phyloP scores from a whole-genome alignment of 1,284 basidiomycete genomes.

The Puccinia horiana region DNA sequence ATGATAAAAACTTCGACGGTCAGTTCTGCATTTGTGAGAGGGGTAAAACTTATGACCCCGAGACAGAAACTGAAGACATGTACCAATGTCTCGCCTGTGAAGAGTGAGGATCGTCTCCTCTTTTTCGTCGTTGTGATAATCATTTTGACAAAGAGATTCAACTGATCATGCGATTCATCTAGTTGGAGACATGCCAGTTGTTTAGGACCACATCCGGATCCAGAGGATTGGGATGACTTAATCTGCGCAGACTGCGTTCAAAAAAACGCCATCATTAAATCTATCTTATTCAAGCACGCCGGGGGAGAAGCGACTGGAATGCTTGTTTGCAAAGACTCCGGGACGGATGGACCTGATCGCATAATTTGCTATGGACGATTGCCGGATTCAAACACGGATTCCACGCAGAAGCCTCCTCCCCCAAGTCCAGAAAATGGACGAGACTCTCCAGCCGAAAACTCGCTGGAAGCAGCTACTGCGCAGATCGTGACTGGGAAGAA shows the following conservation, averaged over 20 bases:
- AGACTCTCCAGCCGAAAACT: neutral
- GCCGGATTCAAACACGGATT: neutral
- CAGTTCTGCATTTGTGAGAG: slow-evolving; percentile 47
- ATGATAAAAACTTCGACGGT: slow-evolving; percentile 47
- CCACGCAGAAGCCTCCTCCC: neutral
- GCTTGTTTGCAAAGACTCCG: slow-evolving; percentile 15
- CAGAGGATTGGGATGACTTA: slow-evolving; percentile 45
- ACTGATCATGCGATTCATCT: neutral
- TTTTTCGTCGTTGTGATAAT: neutral
- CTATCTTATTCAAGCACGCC: slow-evolving; percentile 31
- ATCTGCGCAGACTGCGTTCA: slow-evolving; percentile 41
- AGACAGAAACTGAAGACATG: slow-evolving; percentile 48
- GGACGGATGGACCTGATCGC: slow-evolving; percentile 14
- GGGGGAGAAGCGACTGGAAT: slow-evolving; percentile 31
- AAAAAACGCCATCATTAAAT: slow-evolving; percentile 14
- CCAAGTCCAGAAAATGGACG: neutral
- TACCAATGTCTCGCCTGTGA: slow-evolving; percentile 49
- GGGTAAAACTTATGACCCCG: slow-evolving; percentile 40
- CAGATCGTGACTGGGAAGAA: neutral
- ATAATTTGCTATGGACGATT: slow-evolving; percentile 13
- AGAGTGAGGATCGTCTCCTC: slow-evolving; percentile 16
- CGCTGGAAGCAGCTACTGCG: neutral
- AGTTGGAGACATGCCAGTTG: slow-evolving; percentile 45
- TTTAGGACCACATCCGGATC: slow-evolving; percentile 36
- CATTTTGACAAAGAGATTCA: too few species aligned